These are phyloP conservation scores for Triticum monococcum DNA, from an alignment of 176 grass and related monocot genomes.

Conservation along the genomic window DNA sequence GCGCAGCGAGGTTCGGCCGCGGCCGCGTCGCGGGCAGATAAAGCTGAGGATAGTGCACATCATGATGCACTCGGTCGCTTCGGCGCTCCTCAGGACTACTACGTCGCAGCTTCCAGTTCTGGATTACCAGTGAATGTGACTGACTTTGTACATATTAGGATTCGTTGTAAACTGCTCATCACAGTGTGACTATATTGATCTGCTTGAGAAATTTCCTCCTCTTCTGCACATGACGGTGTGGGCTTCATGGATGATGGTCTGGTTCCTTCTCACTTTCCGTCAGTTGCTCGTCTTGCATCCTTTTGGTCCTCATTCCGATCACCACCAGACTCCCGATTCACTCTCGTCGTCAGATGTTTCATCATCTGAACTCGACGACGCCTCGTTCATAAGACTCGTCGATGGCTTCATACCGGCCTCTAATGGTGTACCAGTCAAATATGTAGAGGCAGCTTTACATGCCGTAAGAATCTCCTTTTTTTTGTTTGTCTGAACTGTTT, in stretches of 20 bases:
- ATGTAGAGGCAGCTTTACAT: too few relatives aligned
- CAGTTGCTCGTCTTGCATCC: neutral
- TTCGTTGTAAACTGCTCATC: neutral
- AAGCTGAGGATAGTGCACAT: conserved; percentile 53
- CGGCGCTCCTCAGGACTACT: conserved; percentile 30
- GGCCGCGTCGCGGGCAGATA: conserved; percentile 50
- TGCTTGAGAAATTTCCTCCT: conserved; percentile 29
- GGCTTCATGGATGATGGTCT: conserved; percentile 13
- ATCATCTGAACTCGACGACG: conserved; percentile 18
- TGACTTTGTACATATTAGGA: conserved; percentile 12
- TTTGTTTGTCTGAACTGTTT: too few relatives aligned
- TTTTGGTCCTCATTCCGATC: neutral
- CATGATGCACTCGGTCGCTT: conserved; percentile 33
- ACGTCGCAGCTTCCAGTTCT: conserved; percentile 33
- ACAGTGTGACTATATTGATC: conserved; percentile 11
- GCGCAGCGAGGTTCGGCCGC: conserved; percentile 1
- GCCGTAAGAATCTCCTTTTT: too few relatives aligned
- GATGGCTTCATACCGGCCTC: too few relatives aligned
- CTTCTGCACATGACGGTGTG: neutral
- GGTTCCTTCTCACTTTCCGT: too few relatives aligned
- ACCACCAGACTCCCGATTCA: too few relatives aligned
- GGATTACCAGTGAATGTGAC: conserved; percentile 29
- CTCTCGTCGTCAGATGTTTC: neutral
- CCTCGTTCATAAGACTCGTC: neutral
- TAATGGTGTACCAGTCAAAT: too few relatives aligned